Conservation (phyloP, 345 rosid genomes). For the Trapa bicornis region DNA sequence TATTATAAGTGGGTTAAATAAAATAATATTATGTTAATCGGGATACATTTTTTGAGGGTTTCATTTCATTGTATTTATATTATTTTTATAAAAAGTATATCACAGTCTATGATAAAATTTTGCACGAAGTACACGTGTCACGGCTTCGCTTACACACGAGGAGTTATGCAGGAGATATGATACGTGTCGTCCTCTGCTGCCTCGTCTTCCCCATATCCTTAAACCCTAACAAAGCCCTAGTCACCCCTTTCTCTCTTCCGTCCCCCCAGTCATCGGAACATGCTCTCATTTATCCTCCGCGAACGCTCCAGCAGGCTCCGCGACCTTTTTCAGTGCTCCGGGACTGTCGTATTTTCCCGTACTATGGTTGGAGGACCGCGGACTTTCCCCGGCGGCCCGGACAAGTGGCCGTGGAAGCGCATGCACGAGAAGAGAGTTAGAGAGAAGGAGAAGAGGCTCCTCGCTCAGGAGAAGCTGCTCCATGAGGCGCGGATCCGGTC, state of each 20-base stretch:
- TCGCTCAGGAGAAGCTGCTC: conserved; percentile 85
- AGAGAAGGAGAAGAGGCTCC: conserved; percentile 79
- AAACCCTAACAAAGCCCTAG: background rate
- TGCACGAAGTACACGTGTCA: too few species aligned
- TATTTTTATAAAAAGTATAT: too few species aligned
- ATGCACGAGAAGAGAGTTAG: conserved; percentile 84
- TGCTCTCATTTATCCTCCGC: conserved; percentile 14
- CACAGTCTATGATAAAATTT: too few species aligned
- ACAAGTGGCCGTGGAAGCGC: conserved; percentile 99
- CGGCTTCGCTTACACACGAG: too few species aligned
- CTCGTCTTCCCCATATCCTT: conserved; percentile 12
- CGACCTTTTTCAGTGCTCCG: conserved; percentile 12
- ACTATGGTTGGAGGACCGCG: conserved; percentile 95
- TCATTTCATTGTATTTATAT: too few species aligned
- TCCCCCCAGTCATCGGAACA: background rate
- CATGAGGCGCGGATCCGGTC: conserved; percentile 71
- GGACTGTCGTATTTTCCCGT: conserved; percentile 26
- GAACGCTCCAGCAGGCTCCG: conserved; percentile 5
- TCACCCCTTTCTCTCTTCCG: too few species aligned
- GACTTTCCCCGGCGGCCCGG: conserved; percentile 82
- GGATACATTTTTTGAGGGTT: too few species aligned
- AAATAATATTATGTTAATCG: too few species aligned
- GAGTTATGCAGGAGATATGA: too few species aligned
- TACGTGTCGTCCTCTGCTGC: background rate
- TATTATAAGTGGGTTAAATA: too few species aligned